These are phyloP conservation scores for Phytophthora palmivora DNA, from an alignment of 352 stramenopile genomes.

Conservation along the genomic window DNA sequence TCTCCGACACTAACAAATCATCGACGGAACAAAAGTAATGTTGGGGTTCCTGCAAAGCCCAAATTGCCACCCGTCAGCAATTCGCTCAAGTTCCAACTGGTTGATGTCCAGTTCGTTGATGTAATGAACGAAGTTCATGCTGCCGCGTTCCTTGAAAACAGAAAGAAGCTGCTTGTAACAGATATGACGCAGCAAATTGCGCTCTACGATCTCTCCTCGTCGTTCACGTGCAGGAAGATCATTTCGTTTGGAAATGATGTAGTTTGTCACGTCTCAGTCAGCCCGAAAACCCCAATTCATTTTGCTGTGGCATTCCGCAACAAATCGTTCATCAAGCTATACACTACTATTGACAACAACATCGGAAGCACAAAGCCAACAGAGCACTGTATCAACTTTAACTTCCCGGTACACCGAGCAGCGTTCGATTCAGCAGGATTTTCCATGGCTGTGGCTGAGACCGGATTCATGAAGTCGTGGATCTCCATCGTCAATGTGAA, in stretches of 20 bases:
- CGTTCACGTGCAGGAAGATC: conserved; percentile 11
- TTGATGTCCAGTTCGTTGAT: conserved; percentile 25
- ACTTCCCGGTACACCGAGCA: conserved; percentile 44
- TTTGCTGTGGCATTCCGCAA: conserved; percentile 39
- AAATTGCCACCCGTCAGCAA: conserved; percentile 27
- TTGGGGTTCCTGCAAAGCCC: conserved; percentile 15
- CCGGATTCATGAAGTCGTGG: conserved; percentile 58
- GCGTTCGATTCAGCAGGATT: conserved; percentile 51
- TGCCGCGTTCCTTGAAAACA: conserved; percentile 34
- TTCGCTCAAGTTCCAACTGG: conserved; percentile 35
- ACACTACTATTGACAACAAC: conserved; percentile 4
- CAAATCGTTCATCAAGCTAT: conserved; percentile 37
- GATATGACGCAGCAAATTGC: conserved; percentile 42
- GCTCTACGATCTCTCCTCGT: conserved; percentile 19
- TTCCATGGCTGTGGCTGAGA: conserved; percentile 52
- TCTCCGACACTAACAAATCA: conserved; percentile 10
- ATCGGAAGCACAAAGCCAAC: not conserved
- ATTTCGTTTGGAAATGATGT: conserved; percentile 19
- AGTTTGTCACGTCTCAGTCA: conserved; percentile 35
- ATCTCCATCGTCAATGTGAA: conserved; percentile 54
- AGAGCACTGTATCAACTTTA: conserved; percentile 37
- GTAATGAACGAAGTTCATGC: conserved; percentile 24
- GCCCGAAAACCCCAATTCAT: conserved; percentile 1
- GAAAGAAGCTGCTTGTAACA: conserved; percentile 34
- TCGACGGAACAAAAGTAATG: conserved; percentile 19